Percentiles rank a stretch among this genome's conserved stretches.
Conservation (phyloP, 2,329 filamentous ascomycete genomes). For the Endoconidiophora polonica region DNA sequence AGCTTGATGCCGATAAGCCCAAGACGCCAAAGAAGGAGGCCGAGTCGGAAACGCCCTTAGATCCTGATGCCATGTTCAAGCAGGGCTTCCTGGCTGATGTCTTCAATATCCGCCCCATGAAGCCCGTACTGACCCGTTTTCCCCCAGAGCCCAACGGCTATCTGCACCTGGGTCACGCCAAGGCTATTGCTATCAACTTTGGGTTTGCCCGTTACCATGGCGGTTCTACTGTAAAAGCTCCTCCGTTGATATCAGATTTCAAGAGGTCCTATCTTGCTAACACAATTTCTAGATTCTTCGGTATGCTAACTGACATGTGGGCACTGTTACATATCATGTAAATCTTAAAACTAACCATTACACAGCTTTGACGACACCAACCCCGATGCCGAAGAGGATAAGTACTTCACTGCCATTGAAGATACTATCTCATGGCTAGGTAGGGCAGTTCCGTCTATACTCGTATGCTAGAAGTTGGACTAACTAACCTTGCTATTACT, state of each 20-base stretch:
- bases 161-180: conserved; percentile 83
- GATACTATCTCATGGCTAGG: conserved; percentile 79
- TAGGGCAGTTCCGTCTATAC: background rate
- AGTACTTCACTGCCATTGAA: conserved; percentile 76
- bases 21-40: conserved; percentile 35
- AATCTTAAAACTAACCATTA: conserved; percentile 16
- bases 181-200: conserved; percentile 93
- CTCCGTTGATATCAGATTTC: background rate
- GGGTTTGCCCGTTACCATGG: conserved; percentile 77
- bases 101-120: conserved; percentile 48
- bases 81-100: conserved; percentile 59
- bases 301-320: conserved; percentile 15
- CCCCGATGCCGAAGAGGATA: conserved; percentile 79
- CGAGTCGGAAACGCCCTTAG: conserved; percentile 23
- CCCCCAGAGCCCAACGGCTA: conserved; percentile 86
- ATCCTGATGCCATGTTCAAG: conserved; percentile 59
- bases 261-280: background rate
- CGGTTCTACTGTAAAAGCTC: conserved; percentile 33
- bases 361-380: conserved; percentile 85
- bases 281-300: conserved; percentile 4
- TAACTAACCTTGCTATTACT: background rate
- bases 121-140: conserved; percentile 52
- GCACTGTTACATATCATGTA: conserved; percentile 14
- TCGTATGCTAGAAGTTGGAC: background rate
- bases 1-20: conserved; percentile 18